phyloP scores from a whole-genome alignment of 2,329 filamentous ascomycete genomes.

The Aspergillus ruber region DNA sequence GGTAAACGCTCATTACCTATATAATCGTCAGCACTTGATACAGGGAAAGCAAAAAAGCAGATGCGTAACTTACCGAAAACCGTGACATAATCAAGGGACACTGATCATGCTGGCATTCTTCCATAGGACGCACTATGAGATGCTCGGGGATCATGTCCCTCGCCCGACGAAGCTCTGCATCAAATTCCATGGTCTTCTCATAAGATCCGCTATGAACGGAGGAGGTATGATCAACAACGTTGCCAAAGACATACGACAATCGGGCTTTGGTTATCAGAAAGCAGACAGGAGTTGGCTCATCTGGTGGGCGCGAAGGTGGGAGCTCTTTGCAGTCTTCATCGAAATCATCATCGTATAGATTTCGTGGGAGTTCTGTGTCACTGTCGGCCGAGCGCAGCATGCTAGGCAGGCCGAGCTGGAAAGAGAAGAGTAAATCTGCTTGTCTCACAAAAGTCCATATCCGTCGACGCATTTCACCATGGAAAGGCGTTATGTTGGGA shows the following conservation, averaged over 20 bases:
- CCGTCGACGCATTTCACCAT: conserved; percentile 52
- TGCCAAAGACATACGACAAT: conserved; percentile 37
- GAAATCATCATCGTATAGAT: conserved; percentile 62
- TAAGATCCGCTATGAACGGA: conserved; percentile 45
- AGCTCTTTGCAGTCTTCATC: conserved; percentile 49
- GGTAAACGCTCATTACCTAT: conserved; percentile 69
- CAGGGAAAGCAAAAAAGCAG: neutral
- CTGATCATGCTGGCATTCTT: conserved; percentile 66
- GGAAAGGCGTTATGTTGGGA: conserved; percentile 53
- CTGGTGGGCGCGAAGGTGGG: conserved; percentile 51
- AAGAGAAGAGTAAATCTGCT: conserved; percentile 59
- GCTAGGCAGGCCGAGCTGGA: conserved; percentile 61
- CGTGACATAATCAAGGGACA: conserved; percentile 67
- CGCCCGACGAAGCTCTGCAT: conserved; percentile 51
- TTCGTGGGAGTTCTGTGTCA: conserved; percentile 56
- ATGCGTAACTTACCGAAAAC: conserved; percentile 50
- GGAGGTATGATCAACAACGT: conserved; percentile 39
- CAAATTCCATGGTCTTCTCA: conserved; percentile 56
- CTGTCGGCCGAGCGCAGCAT: conserved; percentile 60
- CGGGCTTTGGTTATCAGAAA: conserved; percentile 44
- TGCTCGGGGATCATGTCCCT: conserved; percentile 69
- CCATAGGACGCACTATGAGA: conserved; percentile 66
- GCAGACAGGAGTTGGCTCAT: conserved; percentile 53
- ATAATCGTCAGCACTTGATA: conserved; percentile 7
- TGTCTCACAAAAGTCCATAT: conserved; percentile 48